Evolutionary conservation across 345 rosid genomes (phyloP).

Genomic region (Passiflora organensis): DNA sequence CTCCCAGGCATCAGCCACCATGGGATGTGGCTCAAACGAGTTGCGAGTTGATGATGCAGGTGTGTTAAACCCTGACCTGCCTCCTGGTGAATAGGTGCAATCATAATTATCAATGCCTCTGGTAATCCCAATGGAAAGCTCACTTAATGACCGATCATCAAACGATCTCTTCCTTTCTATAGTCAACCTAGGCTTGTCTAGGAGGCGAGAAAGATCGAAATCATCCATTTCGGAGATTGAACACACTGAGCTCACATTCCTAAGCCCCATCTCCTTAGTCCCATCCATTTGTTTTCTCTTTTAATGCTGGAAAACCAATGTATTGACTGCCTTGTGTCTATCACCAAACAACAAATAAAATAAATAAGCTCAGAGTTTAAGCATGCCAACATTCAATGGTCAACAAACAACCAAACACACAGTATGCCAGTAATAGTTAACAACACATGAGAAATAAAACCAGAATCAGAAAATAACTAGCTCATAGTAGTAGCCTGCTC

Average conservation of each 20-base stretch:
- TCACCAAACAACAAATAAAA: not conserved
- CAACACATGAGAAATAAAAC: not conserved
- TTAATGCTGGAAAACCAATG: slow-evolving; percentile 10
- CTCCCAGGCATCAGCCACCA: slow-evolving; percentile 98
- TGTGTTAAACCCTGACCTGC: slow-evolving; percentile 54
- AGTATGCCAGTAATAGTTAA: not conserved
- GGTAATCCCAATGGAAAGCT: slow-evolving; percentile 61
- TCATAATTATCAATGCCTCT: slow-evolving; percentile 54
- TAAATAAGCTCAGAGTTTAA: not conserved
- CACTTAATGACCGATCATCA: slow-evolving; percentile 91
- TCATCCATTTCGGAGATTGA: slow-evolving; percentile 74
- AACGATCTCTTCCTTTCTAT: slow-evolving; percentile 89
- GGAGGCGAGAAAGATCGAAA: slow-evolving; percentile 67
- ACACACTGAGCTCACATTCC: slow-evolving; percentile 69
- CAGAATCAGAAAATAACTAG: slow-evolving; percentile 1
- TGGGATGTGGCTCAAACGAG: slow-evolving; percentile 93
- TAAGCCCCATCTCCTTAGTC: slow-evolving; percentile 49
- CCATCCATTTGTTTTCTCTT: slow-evolving; percentile 48
- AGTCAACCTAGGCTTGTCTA: slow-evolving; percentile 77
- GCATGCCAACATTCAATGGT: not conserved
- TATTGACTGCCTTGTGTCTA: slow-evolving; percentile 9
- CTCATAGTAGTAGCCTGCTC: not conserved
- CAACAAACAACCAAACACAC: not conserved
- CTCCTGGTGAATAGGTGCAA: slow-evolving; percentile 17
- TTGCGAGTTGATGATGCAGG: slow-evolving; percentile 74